Evolutionary conservation across 306 rosid species (phyloP).

Genomic region (Lathyrus sativus): DNA sequence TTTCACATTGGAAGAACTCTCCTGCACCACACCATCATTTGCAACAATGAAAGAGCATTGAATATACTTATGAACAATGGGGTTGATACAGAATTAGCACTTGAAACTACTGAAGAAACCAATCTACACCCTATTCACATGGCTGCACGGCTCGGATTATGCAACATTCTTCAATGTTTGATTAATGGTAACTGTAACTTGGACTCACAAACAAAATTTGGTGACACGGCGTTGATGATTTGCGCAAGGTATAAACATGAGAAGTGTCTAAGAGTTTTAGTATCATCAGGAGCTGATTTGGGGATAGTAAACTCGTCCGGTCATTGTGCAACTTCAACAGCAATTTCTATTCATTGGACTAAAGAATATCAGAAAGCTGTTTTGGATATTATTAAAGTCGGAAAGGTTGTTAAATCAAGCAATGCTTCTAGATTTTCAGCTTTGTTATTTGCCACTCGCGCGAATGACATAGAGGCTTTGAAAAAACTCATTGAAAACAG

Average conservation of each 20-base stretch:
- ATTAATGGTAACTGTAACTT: conserved; percentile 45
- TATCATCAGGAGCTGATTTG: conserved; percentile 61
- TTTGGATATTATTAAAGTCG: conserved; percentile 40
- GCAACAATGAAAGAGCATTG: conserved; percentile 52
- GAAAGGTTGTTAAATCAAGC: conserved; percentile 50
- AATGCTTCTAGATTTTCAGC: conserved; percentile 46
- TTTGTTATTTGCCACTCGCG: conserved; percentile 47
- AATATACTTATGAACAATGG: conserved; percentile 38
- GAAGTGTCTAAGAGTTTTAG: conserved; percentile 54
- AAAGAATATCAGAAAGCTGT: conserved; percentile 43
- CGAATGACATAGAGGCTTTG: conserved; percentile 49
- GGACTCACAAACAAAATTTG: conserved; percentile 50
- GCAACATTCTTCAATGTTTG: conserved; percentile 43
- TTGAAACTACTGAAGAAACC: conserved; percentile 42
- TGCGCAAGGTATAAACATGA: conserved; percentile 46
- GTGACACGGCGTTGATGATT: conserved; percentile 59
- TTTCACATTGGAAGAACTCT: conserved; percentile 63
- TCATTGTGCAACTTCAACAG: conserved; percentile 49
- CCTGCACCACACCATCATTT: conserved; percentile 65
- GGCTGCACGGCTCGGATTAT: conserved; percentile 49
- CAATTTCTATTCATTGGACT: conserved; percentile 47
- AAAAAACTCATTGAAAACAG: conserved; percentile 46
- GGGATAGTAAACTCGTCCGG: conserved; percentile 52
- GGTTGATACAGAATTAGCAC: conserved; percentile 42
- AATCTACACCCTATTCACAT: conserved; percentile 51